phyloP scores from a whole-genome alignment of 139 green algal genomes.

The Eudorina sp. region DNA sequence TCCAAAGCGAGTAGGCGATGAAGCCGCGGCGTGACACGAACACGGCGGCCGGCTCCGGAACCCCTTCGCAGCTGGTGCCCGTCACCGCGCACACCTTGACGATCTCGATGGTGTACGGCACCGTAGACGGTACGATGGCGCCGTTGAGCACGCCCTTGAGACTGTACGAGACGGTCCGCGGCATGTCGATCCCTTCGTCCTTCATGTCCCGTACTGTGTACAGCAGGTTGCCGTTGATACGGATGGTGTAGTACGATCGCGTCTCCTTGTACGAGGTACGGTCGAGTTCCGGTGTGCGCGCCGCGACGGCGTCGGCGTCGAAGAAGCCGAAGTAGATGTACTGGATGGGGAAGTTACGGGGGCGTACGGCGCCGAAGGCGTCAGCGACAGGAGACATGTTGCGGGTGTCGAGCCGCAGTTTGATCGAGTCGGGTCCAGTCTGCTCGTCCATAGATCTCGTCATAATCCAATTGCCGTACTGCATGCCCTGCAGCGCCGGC shows the following conservation, averaged over 20 bases:
- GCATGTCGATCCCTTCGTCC: neutral
- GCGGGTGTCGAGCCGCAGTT: neutral
- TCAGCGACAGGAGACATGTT: neutral
- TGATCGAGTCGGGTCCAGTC: neutral
- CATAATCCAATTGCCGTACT: conserved; percentile 14
- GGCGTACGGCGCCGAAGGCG: neutral
- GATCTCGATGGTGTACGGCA: neutral
- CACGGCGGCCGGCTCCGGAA: conserved; percentile 8
- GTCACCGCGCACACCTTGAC: neutral
- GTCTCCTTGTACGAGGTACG: neutral
- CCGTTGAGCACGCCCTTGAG: conserved; percentile 1
- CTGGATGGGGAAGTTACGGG: neutral
- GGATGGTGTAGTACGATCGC: neutral
- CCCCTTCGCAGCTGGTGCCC: neutral
- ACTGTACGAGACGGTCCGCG: neutral
- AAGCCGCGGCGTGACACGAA: neutral
- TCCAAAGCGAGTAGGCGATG: neutral
- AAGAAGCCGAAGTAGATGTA: conserved; percentile 19
- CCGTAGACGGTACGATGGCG: neutral
- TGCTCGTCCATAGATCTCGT: neutral
- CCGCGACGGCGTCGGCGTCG: neutral
- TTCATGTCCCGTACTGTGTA: neutral
- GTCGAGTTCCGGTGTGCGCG: neutral
- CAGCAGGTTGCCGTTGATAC: neutral
- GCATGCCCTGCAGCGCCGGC: neutral